Percentiles rank a stretch among this genome's conserved stretches.
Conservation (phyloP, 2,329 filamentous ascomycete genomes). For the Neofusicoccum parvum region DNA sequence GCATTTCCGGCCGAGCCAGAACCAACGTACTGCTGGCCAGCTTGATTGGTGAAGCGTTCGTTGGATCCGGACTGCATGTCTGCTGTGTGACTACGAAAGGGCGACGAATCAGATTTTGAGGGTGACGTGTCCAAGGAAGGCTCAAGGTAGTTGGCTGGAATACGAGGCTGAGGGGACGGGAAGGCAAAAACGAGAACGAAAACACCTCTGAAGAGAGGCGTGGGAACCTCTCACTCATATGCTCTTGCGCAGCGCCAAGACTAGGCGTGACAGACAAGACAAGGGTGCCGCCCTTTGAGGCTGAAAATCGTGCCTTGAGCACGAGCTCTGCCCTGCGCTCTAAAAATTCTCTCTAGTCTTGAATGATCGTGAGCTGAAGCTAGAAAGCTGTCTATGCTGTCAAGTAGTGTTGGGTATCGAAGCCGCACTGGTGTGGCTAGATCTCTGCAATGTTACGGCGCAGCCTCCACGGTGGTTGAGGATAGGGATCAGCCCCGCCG, state of each 20-base stretch:
- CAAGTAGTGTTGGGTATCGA: too few species aligned
- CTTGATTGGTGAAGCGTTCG: neutral
- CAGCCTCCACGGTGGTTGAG: too few species aligned
- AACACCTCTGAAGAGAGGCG: neutral
- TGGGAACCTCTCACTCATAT: neutral
- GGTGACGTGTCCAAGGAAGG: neutral
- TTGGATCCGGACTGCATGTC: neutral
- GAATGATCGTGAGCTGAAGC: too few species aligned
- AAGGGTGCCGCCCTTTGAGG: conserved; percentile 6
- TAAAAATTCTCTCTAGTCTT: too few species aligned
- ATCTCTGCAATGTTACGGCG: too few species aligned
- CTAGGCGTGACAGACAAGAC: neutral
- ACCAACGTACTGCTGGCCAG: neutral
- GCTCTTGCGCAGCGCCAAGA: neutral
- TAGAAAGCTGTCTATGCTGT: too few species aligned
- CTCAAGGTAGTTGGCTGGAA: neutral
- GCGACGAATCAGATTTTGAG: neutral
- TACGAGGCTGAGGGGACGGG: neutral
- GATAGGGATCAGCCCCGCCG: too few species aligned
- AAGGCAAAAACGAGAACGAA: neutral
- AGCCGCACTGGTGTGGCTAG: too few species aligned
- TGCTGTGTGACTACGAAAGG: neutral
- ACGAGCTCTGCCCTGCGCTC: too few species aligned
- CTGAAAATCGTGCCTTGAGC: too few species aligned
- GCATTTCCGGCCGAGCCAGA: neutral